Percentiles rank a stretch among this genome's conserved stretches.
These are phyloP conservation scores for Citrus trifoliata DNA, from an alignment of 345 rosid species.

Conservation along the genomic window DNA sequence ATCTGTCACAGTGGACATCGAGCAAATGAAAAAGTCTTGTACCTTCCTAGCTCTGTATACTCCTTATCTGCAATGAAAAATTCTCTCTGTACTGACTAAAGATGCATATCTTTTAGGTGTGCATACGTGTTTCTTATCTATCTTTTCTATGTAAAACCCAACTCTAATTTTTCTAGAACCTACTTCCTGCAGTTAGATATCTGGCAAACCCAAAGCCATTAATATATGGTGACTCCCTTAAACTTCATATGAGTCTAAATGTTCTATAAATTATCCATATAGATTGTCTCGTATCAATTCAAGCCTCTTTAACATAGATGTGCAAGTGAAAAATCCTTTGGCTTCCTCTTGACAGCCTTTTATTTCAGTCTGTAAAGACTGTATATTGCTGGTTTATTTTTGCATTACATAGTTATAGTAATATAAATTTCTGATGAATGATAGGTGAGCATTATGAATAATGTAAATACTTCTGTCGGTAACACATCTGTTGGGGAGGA, in stretches of 20 bases:
- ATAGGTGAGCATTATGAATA: constrained; percentile 85
- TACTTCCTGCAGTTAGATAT: neutral
- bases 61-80: neutral
- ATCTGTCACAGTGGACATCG: neutral
- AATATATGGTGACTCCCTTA: neutral
- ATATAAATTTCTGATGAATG: constrained; percentile 3
- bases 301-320: neutral
- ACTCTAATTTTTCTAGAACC: neutral
- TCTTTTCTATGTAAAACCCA: neutral
- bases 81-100: neutral
- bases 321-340: neutral
- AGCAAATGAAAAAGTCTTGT: neutral
- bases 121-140: neutral
- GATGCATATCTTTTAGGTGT: neutral
- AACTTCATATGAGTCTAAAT: neutral
- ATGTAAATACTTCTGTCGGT: constrained; percentile 85
- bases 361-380: neutral
- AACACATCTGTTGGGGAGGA: constrained; percentile 91
- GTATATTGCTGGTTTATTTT: neutral
- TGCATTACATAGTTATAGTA: neutral
- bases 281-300: neutral
- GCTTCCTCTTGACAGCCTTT: neutral
- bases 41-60: neutral
- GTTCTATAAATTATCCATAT: neutral
- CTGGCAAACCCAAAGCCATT: neutral